phyloP scores from a whole-genome alignment of 2,329 filamentous ascomycete genomes.

The Pseudogymnoascus sp. region DNA sequence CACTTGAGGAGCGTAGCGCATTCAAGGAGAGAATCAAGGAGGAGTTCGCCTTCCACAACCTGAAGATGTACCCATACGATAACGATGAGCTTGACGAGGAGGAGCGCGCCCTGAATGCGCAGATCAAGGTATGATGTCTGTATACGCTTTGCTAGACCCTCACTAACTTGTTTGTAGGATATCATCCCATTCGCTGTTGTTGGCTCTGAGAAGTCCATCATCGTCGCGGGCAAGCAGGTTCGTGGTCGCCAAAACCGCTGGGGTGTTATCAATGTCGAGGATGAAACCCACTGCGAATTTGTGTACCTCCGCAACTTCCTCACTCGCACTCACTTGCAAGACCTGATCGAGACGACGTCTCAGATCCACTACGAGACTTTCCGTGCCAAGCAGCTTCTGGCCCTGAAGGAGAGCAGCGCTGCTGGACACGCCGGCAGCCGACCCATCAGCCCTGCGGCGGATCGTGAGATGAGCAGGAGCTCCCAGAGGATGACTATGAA shows the following conservation, averaged over 20 bases:
- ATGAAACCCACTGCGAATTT: constrained; percentile 99
- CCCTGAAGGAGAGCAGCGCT: constrained; percentile 95
- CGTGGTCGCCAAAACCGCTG: constrained; percentile 97
- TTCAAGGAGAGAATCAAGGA: constrained; percentile 99
- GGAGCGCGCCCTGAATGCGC: constrained; percentile 84
- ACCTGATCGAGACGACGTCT: constrained; percentile 97
- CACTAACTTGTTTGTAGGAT: constrained; percentile 50
- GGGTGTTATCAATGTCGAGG: constrained; percentile 99
- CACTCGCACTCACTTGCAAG: constrained; percentile 94
- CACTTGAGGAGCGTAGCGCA: constrained; percentile 84
- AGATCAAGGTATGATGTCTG: constrained; percentile 73
- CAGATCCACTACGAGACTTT: constrained; percentile 99
- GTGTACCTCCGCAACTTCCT: constrained; percentile 98
- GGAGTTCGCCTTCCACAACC: constrained; percentile 98
- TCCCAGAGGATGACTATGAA: constrained; percentile 99
- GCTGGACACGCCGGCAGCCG: constrained; percentile 67
- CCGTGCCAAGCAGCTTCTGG: constrained; percentile 97
- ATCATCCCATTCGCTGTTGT: constrained; percentile 97
- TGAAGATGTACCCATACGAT: constrained; percentile 99
- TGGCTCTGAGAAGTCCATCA: constrained; percentile 95
- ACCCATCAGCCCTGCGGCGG: constrained; percentile 91
- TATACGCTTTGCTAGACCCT: not conserved
- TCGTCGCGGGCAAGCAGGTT: constrained; percentile 94
- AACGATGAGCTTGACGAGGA: constrained; percentile 98
- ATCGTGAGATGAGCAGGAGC: constrained; percentile 92